A percentile compares a stretch with the other conserved stretches of the same genome.
Evolutionary conservation across 1,284 basidiomycete genomes (phyloP).

Genomic region (Ustilago crameri): DNA sequence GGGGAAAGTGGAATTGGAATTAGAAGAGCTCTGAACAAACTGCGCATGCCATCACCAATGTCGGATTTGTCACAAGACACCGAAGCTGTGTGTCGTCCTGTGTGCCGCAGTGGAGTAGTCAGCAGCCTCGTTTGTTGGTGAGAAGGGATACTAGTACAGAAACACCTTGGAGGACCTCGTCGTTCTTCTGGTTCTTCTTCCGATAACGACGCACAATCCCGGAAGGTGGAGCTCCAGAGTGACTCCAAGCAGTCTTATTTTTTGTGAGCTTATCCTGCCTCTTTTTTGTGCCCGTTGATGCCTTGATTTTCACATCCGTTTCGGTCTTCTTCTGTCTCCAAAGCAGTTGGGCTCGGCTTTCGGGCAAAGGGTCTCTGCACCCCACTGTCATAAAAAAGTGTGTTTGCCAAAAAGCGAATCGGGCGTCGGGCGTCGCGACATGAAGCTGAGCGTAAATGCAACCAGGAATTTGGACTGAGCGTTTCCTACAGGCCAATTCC

Average conservation of each 20-base stretch:
- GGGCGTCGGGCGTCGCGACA: neutral
- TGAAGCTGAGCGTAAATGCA: neutral
- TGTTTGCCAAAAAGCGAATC: too few species aligned
- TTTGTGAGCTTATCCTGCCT: neutral
- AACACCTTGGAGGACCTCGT: too few species aligned
- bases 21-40: neutral
- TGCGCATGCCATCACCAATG: slow-evolving; percentile 23
- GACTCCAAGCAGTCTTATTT: slow-evolving; percentile 9
- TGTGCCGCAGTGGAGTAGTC: too few species aligned
- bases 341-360: slow-evolving; percentile 1
- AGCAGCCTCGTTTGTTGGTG: too few species aligned
- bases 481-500: neutral
- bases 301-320: neutral
- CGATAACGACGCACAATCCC: neutral
- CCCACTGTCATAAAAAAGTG: neutral
- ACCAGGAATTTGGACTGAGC: neutral
- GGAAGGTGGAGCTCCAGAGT: neutral
- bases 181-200: neutral
- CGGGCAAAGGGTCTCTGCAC: slow-evolving; percentile 22
- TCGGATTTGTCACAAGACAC: neutral
- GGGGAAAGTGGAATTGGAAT: neutral
- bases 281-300: neutral
- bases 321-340: neutral
- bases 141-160: too few species aligned
- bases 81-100: neutral